Evolutionary conservation across 2,329 filamentous ascomycete species (phyloP).

Genomic region (Fusarium oligoseptatum): DNA sequence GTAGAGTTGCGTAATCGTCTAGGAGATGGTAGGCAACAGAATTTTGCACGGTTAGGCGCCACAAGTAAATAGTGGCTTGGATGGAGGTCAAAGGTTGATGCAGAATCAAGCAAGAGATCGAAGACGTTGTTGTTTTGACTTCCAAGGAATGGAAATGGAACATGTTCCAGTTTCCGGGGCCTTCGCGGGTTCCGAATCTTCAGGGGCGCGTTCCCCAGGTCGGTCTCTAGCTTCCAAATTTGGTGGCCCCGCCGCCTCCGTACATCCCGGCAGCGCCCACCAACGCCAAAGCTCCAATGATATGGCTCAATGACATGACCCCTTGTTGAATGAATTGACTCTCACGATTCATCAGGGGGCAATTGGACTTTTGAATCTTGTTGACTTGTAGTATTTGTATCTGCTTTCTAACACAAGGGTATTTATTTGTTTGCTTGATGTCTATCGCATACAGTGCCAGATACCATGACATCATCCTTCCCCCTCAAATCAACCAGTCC

Average conservation of each 20-base stretch:
- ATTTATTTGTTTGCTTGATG: slow-evolving; percentile 25
- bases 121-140: slow-evolving; percentile 32
- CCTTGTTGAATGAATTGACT: background rate
- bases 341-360: background rate
- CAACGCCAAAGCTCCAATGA: slow-evolving; percentile 25
- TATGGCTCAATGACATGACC: slow-evolving; percentile 21
- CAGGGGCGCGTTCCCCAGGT: slow-evolving; percentile 33
- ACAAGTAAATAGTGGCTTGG: background rate
- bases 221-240: slow-evolving; percentile 27
- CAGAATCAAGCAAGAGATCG: slow-evolving; percentile 2
- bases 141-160: slow-evolving; percentile 24
- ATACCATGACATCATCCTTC: slow-evolving; percentile 23
- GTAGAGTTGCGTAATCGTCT: slow-evolving; percentile 29
- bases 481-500: slow-evolving; percentile 21
- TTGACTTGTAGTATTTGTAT: slow-evolving; percentile 18
- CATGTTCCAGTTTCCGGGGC: slow-evolving; percentile 26
- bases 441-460: slow-evolving; percentile 30
- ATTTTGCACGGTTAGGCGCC: slow-evolving; percentile 17
- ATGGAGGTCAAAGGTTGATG: background rate
- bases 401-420: slow-evolving; percentile 19
- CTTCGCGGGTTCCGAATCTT: slow-evolving; percentile 35
- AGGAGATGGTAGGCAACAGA: slow-evolving; percentile 21
- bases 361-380: slow-evolving; percentile 13
- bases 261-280: slow-evolving; percentile 30
- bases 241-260: slow-evolving; percentile 44